Evolutionary conservation across 441 rosid genomes (phyloP), one percentile per base, ranked within the genome.

Genomic region (Jatropha multifida): DNA sequence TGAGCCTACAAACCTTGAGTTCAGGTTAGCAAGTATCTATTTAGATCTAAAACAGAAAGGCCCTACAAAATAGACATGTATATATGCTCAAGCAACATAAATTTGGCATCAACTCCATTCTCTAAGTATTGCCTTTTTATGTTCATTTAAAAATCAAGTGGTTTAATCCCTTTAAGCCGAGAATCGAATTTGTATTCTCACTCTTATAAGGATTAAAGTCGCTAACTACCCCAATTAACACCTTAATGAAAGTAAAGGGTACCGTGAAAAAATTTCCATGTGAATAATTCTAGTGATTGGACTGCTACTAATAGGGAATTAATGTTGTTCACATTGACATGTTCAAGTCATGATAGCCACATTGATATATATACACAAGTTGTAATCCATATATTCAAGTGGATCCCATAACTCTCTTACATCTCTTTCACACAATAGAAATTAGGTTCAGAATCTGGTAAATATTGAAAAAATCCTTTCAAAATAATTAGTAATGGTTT

Each of bases 371-470:
- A 48, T 58, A 49, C 73, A 71, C 4, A 76, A 74, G 81, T 63
- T 74, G 75, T 27, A 18, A 38, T 67, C 66, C 65, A 40, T 68
- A 76, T 44, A 65, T 76, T 81, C 55, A n/a, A 68, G 83, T 79
- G 85, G 88, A 80, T 69, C 84, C 85, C 83, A 79, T 71, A 8
- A 3, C 54, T 69, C 68, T 74, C 68, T 74, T 20, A 78, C 68
- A 65, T 76, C 72, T 59, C 71, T 79, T 73, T 72, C 81, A 6
- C 73, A 73, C 67, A 17, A 61, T 72, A 65, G 74, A 76, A 54
- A 58, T 23, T 3, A 67, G 76, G 72, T 65, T 74, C 55, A 77
- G 27, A 66, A 77, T 76, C 68, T 59, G 68, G 76, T 48, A 7
- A 78, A 41, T 77, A 73, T 42, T 17, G 27, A 23, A 17, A 51